Evolutionary conservation across 2,329 filamentous ascomycete genomes (phyloP).

Genomic region (Colletotrichum sp.): DNA sequence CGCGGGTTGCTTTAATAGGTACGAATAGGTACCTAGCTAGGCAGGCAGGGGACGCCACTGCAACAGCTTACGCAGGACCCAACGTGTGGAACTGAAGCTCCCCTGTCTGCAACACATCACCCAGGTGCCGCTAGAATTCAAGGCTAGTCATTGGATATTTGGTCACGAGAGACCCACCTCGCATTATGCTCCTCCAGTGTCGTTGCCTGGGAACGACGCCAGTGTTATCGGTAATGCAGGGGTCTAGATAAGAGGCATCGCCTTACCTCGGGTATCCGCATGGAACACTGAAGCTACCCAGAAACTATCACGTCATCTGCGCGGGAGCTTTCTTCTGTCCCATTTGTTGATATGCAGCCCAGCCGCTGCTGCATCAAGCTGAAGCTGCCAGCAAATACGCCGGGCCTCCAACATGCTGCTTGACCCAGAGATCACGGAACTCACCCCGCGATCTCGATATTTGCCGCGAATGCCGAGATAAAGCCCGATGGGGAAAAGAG

Average conservation of each 20-base stretch:
- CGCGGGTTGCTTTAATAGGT: neutral
- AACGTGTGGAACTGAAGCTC: neutral
- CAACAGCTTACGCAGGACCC: neutral
- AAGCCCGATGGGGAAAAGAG: neutral
- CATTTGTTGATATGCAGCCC: neutral
- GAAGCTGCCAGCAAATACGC: neutral
- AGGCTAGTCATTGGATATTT: neutral
- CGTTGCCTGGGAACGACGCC: neutral
- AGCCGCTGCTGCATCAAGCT: neutral
- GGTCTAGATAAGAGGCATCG: neutral
- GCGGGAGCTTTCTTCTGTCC: neutral
- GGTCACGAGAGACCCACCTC: neutral
- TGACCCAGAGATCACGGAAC: neutral
- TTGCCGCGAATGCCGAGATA: neutral
- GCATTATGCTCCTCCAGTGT: neutral
- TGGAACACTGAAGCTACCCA: neutral
- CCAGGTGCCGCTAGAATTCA: neutral
- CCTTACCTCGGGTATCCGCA: conserved; percentile 4
- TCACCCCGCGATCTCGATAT: neutral
- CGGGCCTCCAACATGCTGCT: neutral
- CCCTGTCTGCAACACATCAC: neutral
- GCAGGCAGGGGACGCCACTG: neutral
- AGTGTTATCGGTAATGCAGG: neutral
- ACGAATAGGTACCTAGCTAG: neutral
- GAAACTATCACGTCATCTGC: neutral